phyloP scores from a whole-genome alignment of 2,329 filamentous ascomycete genomes.

The Trichoderma simmonsii region DNA sequence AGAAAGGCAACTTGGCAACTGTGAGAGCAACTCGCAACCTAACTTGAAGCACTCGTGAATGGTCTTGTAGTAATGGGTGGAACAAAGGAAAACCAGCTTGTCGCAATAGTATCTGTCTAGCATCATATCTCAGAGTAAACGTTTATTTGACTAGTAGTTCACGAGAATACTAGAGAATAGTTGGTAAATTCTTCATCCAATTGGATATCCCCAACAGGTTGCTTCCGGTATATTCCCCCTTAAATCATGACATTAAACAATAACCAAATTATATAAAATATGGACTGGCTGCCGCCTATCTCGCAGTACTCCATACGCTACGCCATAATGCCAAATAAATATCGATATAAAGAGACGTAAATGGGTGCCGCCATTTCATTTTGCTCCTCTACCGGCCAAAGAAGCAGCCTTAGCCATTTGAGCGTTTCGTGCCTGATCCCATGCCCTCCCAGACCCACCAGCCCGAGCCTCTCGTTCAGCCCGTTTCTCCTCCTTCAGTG shows the following conservation, averaged over 20 bases:
- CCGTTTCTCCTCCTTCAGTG: conserved; percentile 63
- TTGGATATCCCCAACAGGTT: neutral
- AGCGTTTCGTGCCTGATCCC: conserved; percentile 58
- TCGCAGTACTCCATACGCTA: neutral
- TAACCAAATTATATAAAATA: neutral
- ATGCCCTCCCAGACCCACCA: conserved; percentile 53
- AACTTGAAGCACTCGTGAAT: neutral
- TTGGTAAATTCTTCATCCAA: neutral
- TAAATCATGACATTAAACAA: neutral
- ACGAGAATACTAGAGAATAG: neutral
- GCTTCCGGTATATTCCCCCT: neutral
- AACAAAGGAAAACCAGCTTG: neutral
- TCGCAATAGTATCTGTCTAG: neutral
- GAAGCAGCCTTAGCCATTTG: conserved; percentile 53
- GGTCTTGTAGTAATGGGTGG: neutral
- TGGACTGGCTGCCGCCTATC: neutral
- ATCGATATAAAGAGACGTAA: neutral
- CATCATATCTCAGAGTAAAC: neutral
- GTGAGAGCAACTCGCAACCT: neutral
- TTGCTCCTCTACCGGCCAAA: conserved; percentile 55
- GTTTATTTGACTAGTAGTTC: neutral
- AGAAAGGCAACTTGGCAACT: neutral
- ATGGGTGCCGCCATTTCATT: conserved; percentile 33
- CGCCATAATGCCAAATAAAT: neutral
- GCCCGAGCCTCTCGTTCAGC: conserved; percentile 54